phyloP scores from a whole-genome alignment of 345 rosid species.

The Erucastrum elatum region DNA sequence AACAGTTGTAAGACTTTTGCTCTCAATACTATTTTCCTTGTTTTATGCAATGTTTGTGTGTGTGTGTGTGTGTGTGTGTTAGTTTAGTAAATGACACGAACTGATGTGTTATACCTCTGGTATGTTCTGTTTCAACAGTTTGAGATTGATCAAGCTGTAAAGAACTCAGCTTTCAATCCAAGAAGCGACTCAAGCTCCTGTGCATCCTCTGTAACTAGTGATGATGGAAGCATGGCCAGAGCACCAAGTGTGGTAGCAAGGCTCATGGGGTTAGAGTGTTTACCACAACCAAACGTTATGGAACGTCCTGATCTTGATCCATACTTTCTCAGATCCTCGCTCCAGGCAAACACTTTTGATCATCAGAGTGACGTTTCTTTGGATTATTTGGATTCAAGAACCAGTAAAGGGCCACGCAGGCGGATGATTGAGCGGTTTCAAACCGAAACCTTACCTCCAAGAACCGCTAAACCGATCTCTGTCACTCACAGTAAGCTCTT shows the following conservation, averaged over 20 bases:
- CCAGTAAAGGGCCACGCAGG: constrained; percentile 50
- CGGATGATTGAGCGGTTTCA: constrained; percentile 90
- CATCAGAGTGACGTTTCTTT: constrained; percentile 51
- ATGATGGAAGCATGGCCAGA: constrained; percentile 74
- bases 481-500: constrained; percentile 82
- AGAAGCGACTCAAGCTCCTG: constrained; percentile 78
- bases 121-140: constrained; percentile 46
- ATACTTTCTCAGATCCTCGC: constrained; percentile 53
- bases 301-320: constrained; percentile 61
- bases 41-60: neutral
- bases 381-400: constrained; percentile 50
- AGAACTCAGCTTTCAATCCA: constrained; percentile 51
- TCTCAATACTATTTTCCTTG: neutral
- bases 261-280: constrained; percentile 93
- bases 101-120: neutral
- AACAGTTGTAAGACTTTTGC: constrained; percentile 34
- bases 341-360: constrained; percentile 46
- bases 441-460: constrained; percentile 89
- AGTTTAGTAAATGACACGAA: constrained; percentile 34
- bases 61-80: too few relatives aligned
- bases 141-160: constrained; percentile 65
- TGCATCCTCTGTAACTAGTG: constrained; percentile 89
- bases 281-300: constrained; percentile 56
- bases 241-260: constrained; percentile 91
- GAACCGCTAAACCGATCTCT: constrained; percentile 92